Percentiles rank a stretch among this genome's conserved stretches.
phyloP scores from a whole-genome alignment of 805 yeast genomes.

The Myxozyma melibiosi region DNA sequence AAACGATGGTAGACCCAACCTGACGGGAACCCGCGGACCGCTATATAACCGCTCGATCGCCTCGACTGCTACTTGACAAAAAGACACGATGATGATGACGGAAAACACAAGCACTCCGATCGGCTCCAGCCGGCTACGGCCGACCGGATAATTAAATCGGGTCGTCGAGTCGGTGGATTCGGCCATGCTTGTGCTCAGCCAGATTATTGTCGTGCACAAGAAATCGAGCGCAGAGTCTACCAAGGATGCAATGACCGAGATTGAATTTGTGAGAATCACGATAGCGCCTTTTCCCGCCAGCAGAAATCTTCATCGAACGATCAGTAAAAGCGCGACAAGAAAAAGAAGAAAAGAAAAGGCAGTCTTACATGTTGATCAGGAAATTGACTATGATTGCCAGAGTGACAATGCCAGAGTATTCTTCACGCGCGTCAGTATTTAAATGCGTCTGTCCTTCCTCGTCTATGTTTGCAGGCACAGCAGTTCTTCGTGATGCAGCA shows the following conservation, averaged over 20 bases:
- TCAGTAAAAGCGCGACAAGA: not conserved
- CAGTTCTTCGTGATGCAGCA: constrained; percentile 31
- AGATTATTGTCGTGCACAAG: constrained; percentile 72
- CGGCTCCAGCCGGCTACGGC: constrained; percentile 73
- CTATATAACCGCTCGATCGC: constrained; percentile 53
- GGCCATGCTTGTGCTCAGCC: constrained; percentile 48
- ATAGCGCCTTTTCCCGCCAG: constrained; percentile 58
- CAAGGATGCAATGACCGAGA: constrained; percentile 75
- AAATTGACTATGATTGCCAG: constrained; percentile 68
- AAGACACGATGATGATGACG: constrained; percentile 68
- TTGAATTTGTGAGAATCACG: constrained; percentile 64
- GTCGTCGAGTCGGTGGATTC: constrained; percentile 8
- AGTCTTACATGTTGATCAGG: constrained; percentile 53
- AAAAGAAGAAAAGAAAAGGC: too few species aligned
- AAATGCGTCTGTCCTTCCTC: constrained; percentile 59
- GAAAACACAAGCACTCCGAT: constrained; percentile 76
- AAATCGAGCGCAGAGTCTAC: constrained; percentile 77
- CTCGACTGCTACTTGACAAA: constrained; percentile 70
- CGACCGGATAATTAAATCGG: constrained; percentile 55
- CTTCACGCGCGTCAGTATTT: constrained; percentile 50
- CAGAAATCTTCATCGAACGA: constrained; percentile 7
- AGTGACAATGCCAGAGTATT: constrained; percentile 50
- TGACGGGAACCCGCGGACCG: constrained; percentile 43
- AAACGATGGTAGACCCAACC: constrained; percentile 53
- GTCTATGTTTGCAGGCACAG: constrained; percentile 64